A percentile compares a stretch with the other conserved stretches of the same genome.
These are phyloP conservation scores for Pholiota molesta DNA, from an alignment of 768 basidiomycete species.

Conservation along the genomic window DNA sequence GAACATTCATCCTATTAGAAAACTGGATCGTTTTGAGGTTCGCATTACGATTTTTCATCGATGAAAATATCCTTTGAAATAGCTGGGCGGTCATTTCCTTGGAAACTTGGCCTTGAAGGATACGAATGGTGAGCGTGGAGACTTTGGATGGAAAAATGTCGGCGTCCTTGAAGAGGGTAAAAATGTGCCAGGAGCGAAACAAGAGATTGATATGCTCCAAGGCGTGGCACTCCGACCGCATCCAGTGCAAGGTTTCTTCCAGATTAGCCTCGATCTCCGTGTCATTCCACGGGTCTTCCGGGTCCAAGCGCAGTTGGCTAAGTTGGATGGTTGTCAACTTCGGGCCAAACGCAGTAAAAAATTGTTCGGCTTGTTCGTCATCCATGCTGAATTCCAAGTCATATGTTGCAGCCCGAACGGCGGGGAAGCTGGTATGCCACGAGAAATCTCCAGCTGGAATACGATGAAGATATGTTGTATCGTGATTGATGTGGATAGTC, in stretches of 20 bases:
- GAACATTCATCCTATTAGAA: background rate
- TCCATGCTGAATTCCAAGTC: background rate
- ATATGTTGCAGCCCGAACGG: slow-evolving; percentile 10
- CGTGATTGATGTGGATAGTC: too few relatives aligned
- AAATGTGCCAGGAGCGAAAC: background rate
- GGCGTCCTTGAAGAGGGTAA: background rate
- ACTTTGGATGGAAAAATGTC: background rate
- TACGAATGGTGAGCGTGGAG: background rate
- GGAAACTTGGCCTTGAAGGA: too few relatives aligned
- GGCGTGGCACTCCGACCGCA: slow-evolving; percentile 2
- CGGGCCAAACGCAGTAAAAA: slow-evolving; percentile 7
- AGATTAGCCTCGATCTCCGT: background rate
- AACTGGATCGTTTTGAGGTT: background rate
- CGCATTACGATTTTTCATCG: background rate
- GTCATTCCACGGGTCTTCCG: background rate
- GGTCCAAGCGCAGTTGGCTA: slow-evolving; percentile 1
- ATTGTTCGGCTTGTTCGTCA: background rate
- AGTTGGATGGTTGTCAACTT: slow-evolving; percentile 17
- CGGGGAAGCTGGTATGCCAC: slow-evolving; percentile 2
- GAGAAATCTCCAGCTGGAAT: too few relatives aligned
- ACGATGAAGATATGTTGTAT: too few relatives aligned
- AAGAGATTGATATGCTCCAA: slow-evolving; percentile 11
- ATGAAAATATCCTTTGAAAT: too few relatives aligned
- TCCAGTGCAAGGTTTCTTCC: background rate
- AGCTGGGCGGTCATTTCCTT: background rate